These are phyloP conservation scores for Ogataea ganodermae DNA, from an alignment of 805 yeast species.

Conservation along the genomic window DNA sequence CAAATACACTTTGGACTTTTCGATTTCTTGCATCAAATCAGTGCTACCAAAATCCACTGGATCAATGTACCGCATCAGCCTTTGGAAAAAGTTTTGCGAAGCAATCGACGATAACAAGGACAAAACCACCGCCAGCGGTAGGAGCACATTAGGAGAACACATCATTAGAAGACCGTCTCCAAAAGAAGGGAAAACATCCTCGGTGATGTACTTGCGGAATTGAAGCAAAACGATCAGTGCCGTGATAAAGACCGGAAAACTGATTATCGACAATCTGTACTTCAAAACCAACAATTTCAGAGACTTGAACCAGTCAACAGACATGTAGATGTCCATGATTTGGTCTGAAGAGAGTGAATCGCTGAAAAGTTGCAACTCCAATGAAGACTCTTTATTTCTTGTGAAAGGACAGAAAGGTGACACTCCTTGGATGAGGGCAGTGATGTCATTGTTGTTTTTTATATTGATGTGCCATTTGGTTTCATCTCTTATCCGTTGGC, in stretches of 20 bases:
- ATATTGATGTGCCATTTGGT: constrained; percentile 75
- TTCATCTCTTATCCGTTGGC: constrained; percentile 71
- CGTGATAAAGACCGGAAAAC: constrained; percentile 66
- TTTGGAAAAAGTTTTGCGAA: constrained; percentile 38
- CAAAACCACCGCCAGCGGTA: constrained; percentile 27
- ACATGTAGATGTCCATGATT: constrained; percentile 42
- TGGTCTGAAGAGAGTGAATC: constrained; percentile 38
- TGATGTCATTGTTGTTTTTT: constrained; percentile 40
- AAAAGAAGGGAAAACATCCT: constrained; percentile 45
- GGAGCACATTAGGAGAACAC: constrained; percentile 34
- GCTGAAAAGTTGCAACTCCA: constrained; percentile 52
- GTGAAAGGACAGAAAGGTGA: constrained; percentile 53
- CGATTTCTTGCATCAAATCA: constrained; percentile 42
- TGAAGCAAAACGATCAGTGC: constrained; percentile 57
- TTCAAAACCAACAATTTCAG: constrained; percentile 70
- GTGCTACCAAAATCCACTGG: constrained; percentile 54
- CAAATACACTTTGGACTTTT: constrained; percentile 38
- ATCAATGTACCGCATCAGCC: constrained; percentile 46
- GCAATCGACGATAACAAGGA: constrained; percentile 42
- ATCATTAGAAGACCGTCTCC: constrained; percentile 47
- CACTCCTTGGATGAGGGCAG: constrained; percentile 55
- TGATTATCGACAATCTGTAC: constrained; percentile 72
- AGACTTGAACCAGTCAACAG: constrained; percentile 59
- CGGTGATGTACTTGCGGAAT: constrained; percentile 43
- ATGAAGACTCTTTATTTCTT: constrained; percentile 23